phyloP scores from a whole-genome alignment of 163 green algal genomes.

The Scenedesmus sp. region DNA sequence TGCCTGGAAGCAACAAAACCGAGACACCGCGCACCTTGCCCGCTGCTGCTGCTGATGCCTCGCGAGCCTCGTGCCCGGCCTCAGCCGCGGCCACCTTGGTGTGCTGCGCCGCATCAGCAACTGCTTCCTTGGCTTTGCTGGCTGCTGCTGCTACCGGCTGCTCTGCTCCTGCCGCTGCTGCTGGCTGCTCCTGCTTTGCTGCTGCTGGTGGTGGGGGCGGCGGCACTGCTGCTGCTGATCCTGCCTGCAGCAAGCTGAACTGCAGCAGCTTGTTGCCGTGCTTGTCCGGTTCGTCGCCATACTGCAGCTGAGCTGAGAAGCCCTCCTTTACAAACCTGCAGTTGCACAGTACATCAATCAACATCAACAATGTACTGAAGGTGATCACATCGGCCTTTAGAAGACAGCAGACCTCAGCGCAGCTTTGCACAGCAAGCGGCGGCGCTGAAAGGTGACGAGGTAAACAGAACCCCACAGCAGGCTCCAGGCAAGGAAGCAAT shows the following conservation, averaged over 20 bases:
- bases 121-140: not conserved
- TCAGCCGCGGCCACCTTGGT: not conserved
- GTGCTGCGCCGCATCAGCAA: not conserved
- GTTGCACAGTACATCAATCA: not conserved
- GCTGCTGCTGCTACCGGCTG: not conserved
- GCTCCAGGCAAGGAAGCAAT: too few relatives aligned
- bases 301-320: not conserved
- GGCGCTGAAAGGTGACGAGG: too few relatives aligned
- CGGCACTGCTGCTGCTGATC: not conserved
- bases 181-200: not conserved
- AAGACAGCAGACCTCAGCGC: not conserved
- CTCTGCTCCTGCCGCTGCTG: not conserved
- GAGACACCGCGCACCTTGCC: not conserved
- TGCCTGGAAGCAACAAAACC: too few relatives aligned
- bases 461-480: too few relatives aligned
- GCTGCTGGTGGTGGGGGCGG: not conserved
- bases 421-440: not conserved
- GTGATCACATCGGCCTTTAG: not conserved
- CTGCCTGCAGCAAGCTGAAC: constrained; percentile 7
- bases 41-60: not conserved
- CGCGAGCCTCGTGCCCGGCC: not conserved
- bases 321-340: constrained; percentile 7
- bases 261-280: not conserved
- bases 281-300: not conserved
- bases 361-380: not conserved